Percentiles rank a stretch among this genome's conserved stretches.
Conservation (phyloP, 768 basidiomycete species). For the Polyporus arcularius region DNA sequence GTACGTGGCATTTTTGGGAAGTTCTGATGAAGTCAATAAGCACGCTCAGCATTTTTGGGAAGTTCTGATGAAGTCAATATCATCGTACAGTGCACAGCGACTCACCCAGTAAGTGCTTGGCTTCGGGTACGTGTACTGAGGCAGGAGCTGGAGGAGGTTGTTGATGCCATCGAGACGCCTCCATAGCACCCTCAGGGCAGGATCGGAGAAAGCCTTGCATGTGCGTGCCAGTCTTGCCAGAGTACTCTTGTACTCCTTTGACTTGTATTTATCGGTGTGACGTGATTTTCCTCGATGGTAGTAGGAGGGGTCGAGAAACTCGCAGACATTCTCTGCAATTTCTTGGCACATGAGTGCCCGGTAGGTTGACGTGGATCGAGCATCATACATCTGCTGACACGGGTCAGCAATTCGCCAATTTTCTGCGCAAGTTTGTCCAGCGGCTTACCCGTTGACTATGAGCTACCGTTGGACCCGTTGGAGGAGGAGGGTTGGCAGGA, state of each 20-base stretch:
- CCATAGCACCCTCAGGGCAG: constrained; percentile 1
- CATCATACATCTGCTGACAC: background rate
- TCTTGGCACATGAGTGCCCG: background rate
- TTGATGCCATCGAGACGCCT: background rate
- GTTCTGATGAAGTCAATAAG: no score
- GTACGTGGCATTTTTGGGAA: no score
- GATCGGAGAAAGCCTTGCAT: constrained; percentile 3
- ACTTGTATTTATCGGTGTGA: background rate
- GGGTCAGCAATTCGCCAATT: no score
- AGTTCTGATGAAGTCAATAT: no score
- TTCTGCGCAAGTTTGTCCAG: no score
- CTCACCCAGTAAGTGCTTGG: background rate
- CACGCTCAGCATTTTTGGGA: no score
- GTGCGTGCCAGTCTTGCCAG: background rate
- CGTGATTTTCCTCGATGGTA: no score
- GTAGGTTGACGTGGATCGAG: background rate
- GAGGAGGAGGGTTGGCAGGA: no score
- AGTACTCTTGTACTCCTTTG: background rate
- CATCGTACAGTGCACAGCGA: no score
- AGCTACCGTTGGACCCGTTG: no score
- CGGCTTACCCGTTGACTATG: no score
- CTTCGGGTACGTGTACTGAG: background rate
- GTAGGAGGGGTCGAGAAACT: background rate
- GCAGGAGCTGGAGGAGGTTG: background rate
- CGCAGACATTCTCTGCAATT: background rate